Evolutionary conservation across 768 basidiomycete genomes (phyloP).

Genomic region (Pleurotus citrinopileatus): DNA sequence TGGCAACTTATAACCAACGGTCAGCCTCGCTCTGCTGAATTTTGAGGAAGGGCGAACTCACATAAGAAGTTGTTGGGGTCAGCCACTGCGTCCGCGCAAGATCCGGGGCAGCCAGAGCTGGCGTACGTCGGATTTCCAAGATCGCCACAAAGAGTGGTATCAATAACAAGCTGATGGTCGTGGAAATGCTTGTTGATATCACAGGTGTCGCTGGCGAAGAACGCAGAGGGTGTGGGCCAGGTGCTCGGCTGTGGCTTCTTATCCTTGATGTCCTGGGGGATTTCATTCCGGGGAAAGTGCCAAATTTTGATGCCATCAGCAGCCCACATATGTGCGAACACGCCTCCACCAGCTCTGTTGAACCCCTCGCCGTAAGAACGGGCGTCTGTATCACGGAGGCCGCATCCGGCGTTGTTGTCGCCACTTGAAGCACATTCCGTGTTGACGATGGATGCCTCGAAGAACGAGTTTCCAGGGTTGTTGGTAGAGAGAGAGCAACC

Average conservation of each 20-base stretch:
- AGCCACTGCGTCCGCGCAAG: constrained; percentile 35
- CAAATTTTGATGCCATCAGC: constrained; percentile 29
- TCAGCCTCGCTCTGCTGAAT: neutral
- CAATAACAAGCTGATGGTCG: constrained; percentile 30
- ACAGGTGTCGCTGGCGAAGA: constrained; percentile 31
- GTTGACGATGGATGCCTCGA: constrained; percentile 15
- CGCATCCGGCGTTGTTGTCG: constrained; percentile 27
- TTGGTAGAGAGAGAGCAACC: constrained; percentile 35
- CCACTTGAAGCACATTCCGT: constrained; percentile 24
- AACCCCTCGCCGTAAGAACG: constrained; percentile 18
- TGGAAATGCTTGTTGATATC: constrained; percentile 31
- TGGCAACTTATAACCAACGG: constrained; percentile 25
- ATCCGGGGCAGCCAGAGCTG: constrained; percentile 30
- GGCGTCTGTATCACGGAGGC: constrained; percentile 22
- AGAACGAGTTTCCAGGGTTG: constrained; percentile 12
- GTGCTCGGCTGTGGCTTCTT: constrained; percentile 24
- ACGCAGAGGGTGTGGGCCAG: constrained; percentile 33
- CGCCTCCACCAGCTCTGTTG: constrained; percentile 28
- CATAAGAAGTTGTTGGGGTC: constrained; percentile 48
- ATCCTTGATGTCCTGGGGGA: constrained; percentile 31
- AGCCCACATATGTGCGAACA: constrained; percentile 31
- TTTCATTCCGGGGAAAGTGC: constrained; percentile 28
- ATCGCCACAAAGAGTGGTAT: constrained; percentile 22
- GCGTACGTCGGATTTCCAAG: constrained; percentile 14
- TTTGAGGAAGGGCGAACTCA: constrained; percentile 23